Evolutionary conservation across 2,329 filamentous ascomycete species (phyloP).

Genomic region (Sporothrix brasiliensis): DNA sequence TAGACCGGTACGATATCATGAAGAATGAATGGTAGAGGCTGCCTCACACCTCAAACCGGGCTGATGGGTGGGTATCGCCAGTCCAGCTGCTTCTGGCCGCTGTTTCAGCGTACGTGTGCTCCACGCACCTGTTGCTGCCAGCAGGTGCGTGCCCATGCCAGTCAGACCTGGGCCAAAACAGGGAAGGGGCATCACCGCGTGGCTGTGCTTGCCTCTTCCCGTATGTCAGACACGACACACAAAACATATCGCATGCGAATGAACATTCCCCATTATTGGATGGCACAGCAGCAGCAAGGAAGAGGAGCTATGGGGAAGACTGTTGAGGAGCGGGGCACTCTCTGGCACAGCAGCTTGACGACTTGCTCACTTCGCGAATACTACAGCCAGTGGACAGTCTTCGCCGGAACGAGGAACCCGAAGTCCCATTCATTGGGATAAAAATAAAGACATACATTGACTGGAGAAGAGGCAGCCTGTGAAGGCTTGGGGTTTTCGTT

Average conservation of each 20-base stretch:
- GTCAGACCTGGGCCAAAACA: constrained; percentile 15
- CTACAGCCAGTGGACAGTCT: not conserved
- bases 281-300: not conserved
- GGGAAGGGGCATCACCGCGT: constrained; percentile 28
- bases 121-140: constrained; percentile 14
- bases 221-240: not conserved
- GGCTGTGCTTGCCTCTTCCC: constrained; percentile 28
- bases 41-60: constrained; percentile 15
- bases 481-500: not conserved
- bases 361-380: constrained; percentile 17
- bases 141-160: not conserved
- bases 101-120: constrained; percentile 25
- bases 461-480: constrained; percentile 19
- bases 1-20: not conserved
- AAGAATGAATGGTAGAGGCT: not conserved
- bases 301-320: not conserved
- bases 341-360: constrained; percentile 12
- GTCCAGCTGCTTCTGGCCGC: not conserved
- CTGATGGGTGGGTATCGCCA: not conserved
- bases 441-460: not conserved
- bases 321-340: constrained; percentile 25
- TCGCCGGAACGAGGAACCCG: not conserved
- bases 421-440: not conserved
- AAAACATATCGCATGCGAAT: constrained; percentile 5
- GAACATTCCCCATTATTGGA: not conserved